phyloP scores from a whole-genome alignment of 352 stramenopile species.

The Aphanomyces cochlioides region DNA sequence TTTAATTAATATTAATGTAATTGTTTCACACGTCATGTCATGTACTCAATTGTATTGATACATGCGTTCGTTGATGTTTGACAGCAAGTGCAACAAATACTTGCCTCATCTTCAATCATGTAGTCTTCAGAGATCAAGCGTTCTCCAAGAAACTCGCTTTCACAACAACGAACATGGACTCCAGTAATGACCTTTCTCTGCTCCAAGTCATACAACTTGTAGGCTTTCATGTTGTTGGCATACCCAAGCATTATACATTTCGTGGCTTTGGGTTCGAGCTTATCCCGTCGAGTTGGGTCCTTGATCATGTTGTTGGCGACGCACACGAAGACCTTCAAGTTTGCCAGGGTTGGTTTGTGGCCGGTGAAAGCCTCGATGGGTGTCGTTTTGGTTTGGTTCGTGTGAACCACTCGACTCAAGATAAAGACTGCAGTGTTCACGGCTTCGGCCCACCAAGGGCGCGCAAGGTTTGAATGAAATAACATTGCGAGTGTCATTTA shows the following conservation, averaged over 20 bases:
- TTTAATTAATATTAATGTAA: no score
- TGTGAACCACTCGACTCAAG: constrained; percentile 31
- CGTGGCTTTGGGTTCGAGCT: constrained; percentile 35
- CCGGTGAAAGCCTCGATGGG: constrained; percentile 34
- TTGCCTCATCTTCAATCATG: no score
- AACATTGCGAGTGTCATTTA: constrained; percentile 35
- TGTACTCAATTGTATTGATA: no score
- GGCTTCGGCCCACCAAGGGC: constrained; percentile 36
- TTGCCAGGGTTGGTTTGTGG: constrained; percentile 22
- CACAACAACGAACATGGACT: no score
- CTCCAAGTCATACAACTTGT: constrained; percentile 24
- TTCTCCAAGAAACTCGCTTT: no score
- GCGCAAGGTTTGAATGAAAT: constrained; percentile 30
- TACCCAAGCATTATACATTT: constrained; percentile 35
- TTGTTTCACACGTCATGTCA: no score
- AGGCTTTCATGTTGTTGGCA: constrained; percentile 30
- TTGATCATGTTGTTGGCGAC: constrained; percentile 34
- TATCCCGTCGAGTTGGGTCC: constrained; percentile 29
- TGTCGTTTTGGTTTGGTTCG: not conserved
- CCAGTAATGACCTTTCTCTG: not conserved
- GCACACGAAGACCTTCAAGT: constrained; percentile 36
- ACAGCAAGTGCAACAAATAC: no score
- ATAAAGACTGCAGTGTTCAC: constrained; percentile 36
- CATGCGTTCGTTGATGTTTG: no score
- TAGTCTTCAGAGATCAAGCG: no score